Percentiles rank a stretch among this genome's conserved stretches.
phyloP scores from a whole-genome alignment of 2,329 filamentous ascomycete species.

The Hypoxylon sp. region DNA sequence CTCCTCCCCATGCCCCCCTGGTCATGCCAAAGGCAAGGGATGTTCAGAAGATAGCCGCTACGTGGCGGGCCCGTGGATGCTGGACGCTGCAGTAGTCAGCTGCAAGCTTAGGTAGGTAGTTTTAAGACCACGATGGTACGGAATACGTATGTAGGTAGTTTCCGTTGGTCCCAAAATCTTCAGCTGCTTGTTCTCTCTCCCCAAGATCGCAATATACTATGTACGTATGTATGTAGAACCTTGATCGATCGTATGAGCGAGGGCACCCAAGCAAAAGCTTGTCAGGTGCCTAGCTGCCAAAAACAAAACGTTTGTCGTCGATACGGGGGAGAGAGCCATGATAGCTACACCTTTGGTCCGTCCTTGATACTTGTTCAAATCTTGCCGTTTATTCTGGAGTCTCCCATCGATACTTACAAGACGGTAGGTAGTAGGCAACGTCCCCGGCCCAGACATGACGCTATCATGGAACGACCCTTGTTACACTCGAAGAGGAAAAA shows the following conservation, averaged over 20 bases:
- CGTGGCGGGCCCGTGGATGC: slow-evolving; percentile 3
- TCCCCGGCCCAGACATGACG: too few species aligned
- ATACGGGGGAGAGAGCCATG: background rate
- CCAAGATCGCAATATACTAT: too few species aligned
- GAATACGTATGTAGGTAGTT: too few species aligned
- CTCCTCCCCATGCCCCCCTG: background rate
- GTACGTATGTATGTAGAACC: background rate
- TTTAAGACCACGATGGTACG: too few species aligned
- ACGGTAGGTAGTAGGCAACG: too few species aligned
- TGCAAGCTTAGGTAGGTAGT: background rate
- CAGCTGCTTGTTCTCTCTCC: too few species aligned
- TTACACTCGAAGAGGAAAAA: background rate
- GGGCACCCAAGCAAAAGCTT: background rate
- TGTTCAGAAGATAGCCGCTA: slow-evolving; percentile 5
- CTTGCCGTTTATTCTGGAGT: too few species aligned
- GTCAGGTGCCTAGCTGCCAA: background rate
- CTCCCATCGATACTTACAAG: too few species aligned
- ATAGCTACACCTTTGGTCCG: background rate
- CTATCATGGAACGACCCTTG: background rate
- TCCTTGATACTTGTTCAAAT: background rate
- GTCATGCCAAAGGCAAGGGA: slow-evolving; percentile 1
- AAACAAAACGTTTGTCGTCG: background rate
- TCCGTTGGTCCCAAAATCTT: too few species aligned
- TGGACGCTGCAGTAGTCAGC: background rate
- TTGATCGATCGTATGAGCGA: background rate